Conservation (phyloP, 2,329 filamentous ascomycete genomes). For the Leptosphaerulina australis region DNA sequence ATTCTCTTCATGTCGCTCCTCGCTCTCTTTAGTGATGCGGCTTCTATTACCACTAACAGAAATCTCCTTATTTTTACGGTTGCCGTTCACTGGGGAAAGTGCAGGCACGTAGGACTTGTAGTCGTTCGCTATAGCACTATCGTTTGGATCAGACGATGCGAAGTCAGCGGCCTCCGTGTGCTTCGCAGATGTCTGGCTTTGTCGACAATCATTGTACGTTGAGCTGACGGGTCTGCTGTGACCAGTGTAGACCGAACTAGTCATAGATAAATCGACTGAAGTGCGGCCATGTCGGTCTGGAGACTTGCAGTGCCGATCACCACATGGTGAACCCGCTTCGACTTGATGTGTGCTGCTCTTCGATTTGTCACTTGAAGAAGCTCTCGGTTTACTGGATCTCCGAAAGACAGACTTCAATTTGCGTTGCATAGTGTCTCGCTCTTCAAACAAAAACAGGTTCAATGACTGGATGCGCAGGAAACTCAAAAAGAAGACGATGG, state of each 20-base stretch:
- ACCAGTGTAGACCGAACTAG: conserved; percentile 1
- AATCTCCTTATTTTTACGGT: conserved; percentile 22
- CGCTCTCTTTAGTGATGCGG: conserved; percentile 19
- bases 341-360: not conserved
- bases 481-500: not conserved
- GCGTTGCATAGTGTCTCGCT: conserved; percentile 7
- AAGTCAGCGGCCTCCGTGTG: not conserved
- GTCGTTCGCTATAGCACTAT: conserved; percentile 28
- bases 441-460: not conserved
- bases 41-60: conserved; percentile 29
- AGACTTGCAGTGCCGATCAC: conserved; percentile 2
- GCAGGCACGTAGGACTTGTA: conserved; percentile 30
- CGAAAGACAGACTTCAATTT: conserved; percentile 19
- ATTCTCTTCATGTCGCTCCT: conserved; percentile 61
- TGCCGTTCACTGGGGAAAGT: conserved; percentile 19
- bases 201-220: conserved; percentile 14
- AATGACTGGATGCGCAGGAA: not conserved
- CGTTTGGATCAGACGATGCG: conserved; percentile 3
- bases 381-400: conserved; percentile 8
- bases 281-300: conserved; percentile 1
- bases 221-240: conserved; percentile 23
- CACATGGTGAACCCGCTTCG: conserved; percentile 3
- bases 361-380: not conserved
- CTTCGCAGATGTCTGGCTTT: not conserved
- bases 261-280: conserved; percentile 12